phyloP scores from a whole-genome alignment of 257 asterid genomes.

The Paraleonurus japonicus region DNA sequence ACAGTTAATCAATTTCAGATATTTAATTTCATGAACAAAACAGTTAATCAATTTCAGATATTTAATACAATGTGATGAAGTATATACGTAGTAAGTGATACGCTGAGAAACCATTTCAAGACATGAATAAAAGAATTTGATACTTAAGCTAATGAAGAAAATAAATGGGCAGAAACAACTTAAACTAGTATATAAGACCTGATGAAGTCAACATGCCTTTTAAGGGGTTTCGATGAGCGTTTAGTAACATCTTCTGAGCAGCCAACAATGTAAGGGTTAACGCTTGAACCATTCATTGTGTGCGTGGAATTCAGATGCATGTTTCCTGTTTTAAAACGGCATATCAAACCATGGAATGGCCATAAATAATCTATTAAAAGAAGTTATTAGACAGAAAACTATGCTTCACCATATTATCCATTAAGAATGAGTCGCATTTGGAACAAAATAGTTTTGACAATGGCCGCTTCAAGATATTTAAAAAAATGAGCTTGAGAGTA shows the following conservation, averaged over 20 bases:
- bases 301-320: conserved; percentile 29
- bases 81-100: background rate
- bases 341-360: conserved; percentile 23
- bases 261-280: conserved; percentile 38
- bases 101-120: background rate
- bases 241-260: conserved; percentile 39
- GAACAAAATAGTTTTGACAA: conserved; percentile 20
- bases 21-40: background rate
- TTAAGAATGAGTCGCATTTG: conserved; percentile 1
- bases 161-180: conserved; percentile 23
- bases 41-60: background rate
- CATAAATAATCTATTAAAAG: background rate
- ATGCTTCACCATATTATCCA: conserved; percentile 13
- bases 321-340: conserved; percentile 37
- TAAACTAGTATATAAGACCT: conserved; percentile 17
- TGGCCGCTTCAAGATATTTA: conserved; percentile 7
- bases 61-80: conserved; percentile 10
- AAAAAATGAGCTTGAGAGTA: conserved; percentile 15
- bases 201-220: conserved; percentile 30
- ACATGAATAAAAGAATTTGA: background rate
- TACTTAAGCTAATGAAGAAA: conserved; percentile 17
- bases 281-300: conserved; percentile 40
- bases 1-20: background rate
- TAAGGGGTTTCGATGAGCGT: conserved; percentile 46
- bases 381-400: conserved; percentile 15